Evolutionary conservation across 75 land plant species (phyloP).

Genomic region (Cupressus sempervirens): DNA sequence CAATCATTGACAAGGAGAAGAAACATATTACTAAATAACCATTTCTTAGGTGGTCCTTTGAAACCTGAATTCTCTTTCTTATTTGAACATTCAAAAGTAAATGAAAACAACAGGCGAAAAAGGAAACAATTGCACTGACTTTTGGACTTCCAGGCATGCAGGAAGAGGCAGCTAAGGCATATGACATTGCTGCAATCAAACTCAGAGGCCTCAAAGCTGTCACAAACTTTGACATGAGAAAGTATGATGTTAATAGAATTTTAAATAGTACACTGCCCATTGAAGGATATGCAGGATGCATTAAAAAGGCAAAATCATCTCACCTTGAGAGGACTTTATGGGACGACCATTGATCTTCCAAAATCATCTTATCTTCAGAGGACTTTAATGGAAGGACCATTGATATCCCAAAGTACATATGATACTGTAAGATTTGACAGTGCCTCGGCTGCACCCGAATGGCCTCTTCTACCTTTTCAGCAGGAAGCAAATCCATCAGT

Average conservation of each 20-base stretch:
- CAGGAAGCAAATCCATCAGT: neutral
- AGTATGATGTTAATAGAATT: conserved; percentile 69
- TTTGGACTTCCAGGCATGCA: conserved; percentile 45
- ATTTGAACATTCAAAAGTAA: neutral
- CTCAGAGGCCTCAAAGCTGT: conserved; percentile 79
- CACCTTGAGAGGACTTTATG: neutral
- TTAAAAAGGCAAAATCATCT: neutral
- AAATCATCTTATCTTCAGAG: no score
- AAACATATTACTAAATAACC: neutral
- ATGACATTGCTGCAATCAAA: conserved; percentile 87
- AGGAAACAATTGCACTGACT: neutral
- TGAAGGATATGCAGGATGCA: no score
- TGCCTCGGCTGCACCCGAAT: neutral
- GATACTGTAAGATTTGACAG: no score
- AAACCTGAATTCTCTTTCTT: neutral
- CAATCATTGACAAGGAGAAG: neutral
- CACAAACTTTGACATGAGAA: conserved; percentile 81
- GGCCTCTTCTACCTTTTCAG: neutral
- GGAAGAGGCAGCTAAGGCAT: conserved; percentile 89
- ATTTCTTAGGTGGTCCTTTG: neutral
- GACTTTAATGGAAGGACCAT: no score
- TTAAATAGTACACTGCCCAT: neutral
- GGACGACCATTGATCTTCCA: no score
- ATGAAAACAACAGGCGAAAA: neutral
- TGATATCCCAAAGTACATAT: conserved; percentile 2